Percentiles rank a stretch among this genome's conserved stretches.
phyloP scores from a whole-genome alignment of 768 basidiomycete species.

The Multifurca ochricompacta region DNA sequence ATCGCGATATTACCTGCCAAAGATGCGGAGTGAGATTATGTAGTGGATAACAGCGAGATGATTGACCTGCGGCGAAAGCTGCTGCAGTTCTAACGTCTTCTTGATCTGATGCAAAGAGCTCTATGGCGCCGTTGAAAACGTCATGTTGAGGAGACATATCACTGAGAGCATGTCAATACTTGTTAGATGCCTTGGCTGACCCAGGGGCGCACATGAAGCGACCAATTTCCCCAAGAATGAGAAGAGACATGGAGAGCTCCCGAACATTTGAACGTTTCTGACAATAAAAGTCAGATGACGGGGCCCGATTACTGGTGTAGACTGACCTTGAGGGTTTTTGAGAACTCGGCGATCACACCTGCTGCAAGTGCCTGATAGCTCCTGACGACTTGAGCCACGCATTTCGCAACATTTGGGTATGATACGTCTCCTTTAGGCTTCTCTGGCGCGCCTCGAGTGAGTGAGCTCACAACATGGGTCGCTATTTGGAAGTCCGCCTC shows the following conservation, averaged over 20 bases:
- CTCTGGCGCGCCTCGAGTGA: constrained; percentile 61
- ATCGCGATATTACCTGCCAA: constrained; percentile 84
- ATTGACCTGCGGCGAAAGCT: constrained; percentile 80
- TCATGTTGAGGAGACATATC: constrained; percentile 79
- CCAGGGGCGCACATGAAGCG: constrained; percentile 65
- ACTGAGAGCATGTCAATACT: constrained; percentile 34
- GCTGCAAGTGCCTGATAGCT: constrained; percentile 65
- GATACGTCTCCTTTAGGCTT: constrained; percentile 47
- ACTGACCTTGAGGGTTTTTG: constrained; percentile 69
- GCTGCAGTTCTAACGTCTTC: constrained; percentile 88
- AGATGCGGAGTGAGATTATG: background rate
- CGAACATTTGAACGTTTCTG: constrained; percentile 36
- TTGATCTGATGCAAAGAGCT: constrained; percentile 65
- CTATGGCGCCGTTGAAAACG: constrained; percentile 68
- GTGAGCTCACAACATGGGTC: constrained; percentile 69
- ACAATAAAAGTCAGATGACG: background rate
- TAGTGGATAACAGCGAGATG: constrained; percentile 20
- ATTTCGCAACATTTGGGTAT: constrained; percentile 73
- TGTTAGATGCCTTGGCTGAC: background rate
- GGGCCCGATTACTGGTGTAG: background rate
- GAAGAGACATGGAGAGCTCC: constrained; percentile 70
- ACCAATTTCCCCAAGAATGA: constrained; percentile 90
- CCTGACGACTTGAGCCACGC: constrained; percentile 75
- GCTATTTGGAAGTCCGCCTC: constrained; percentile 78
- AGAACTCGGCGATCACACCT: constrained; percentile 78